Evolutionary conservation across 192 early-diverging fungal species (phyloP), one percentile per base, ranked within the genome.

Genomic region (Gaertneriomyces semiglobifer): DNA sequence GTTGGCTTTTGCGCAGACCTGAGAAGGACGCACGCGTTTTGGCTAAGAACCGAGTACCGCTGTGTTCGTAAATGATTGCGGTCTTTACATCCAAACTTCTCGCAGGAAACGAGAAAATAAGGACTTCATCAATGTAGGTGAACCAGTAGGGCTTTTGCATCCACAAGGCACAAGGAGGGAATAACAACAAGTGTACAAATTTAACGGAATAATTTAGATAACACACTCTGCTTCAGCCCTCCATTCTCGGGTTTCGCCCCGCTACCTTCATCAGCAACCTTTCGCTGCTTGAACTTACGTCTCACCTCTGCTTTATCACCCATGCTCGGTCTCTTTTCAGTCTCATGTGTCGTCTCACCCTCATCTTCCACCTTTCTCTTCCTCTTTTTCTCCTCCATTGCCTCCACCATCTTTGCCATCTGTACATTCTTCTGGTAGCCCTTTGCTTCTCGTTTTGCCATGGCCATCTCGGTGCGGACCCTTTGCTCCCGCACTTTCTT

Each of bases 361-460:
- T 67, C 74, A 19, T 72, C 68, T 19, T 72, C 69, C 16, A 62
- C 67, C 63, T 78, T 71, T 42, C 76, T 64, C 50, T 78, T 75
- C 69, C 58, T 70, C 73, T 89, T 86, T 69, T 84, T 89, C 7
- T 79, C 80, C 75, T 90, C 84, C 57, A 95, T 92, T 43, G 81
- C 85, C 54, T 83, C 77, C 54, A 93, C 80, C 88, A 92, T 96
- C 81, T 93, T 94, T 25, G 91, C 84, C 61, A 84, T 86, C 44
- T 89, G 89, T 38, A 98, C 94, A 71, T 92, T 98, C 68, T 80
- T 85, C 57, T 94, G 45, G 75, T 94, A 96, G 4, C 79, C 84
- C 73, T 93, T 92, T 56, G 89, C 89, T 66, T 98, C 96, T 44
- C 90, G 77, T 68, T 88, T 87, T 10, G 90, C 89, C 77, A 93